phyloP scores from a whole-genome alignment of 371 early-diverging fungal genomes.

The Actinomortierella ambigua region DNA sequence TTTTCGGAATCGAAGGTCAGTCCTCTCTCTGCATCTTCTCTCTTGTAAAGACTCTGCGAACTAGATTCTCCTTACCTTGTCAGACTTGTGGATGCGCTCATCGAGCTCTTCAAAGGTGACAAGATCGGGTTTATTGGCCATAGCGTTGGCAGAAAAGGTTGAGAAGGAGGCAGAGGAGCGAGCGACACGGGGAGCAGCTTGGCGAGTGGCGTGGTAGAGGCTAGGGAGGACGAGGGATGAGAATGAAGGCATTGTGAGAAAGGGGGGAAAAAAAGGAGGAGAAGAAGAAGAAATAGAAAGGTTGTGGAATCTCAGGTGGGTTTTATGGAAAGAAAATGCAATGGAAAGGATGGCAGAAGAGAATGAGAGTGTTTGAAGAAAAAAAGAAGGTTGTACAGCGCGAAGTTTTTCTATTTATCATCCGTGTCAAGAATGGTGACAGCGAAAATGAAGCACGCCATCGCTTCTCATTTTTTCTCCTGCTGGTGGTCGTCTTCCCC shows the following conservation, averaged over 20 bases:
- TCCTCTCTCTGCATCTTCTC: no score
- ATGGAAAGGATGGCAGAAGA: neutral
- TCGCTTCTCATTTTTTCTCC: no score
- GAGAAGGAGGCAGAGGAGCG: constrained; percentile 18
- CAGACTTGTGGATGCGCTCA: constrained; percentile 48
- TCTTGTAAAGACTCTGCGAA: neutral
- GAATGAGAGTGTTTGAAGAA: neutral
- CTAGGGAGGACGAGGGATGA: constrained; percentile 37
- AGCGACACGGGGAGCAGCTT: constrained; percentile 29
- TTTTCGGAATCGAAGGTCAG: no score
- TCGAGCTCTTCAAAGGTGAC: constrained; percentile 54
- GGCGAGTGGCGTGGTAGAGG: constrained; percentile 40
- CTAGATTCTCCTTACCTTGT: constrained; percentile 17
- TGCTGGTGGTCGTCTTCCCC: no score
- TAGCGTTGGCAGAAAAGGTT: constrained; percentile 21
- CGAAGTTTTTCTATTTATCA: constrained; percentile 3
- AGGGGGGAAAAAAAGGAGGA: neutral
- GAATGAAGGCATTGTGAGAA: constrained; percentile 28
- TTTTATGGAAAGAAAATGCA: neutral
- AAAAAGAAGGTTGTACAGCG: neutral
- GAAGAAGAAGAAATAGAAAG: neutral
- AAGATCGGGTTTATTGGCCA: constrained; percentile 37
- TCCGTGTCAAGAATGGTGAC: no score
- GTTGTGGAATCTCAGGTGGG: neutral
- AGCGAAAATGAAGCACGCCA: no score